Evolutionary conservation across 352 stramenopile genomes (phyloP).

Genomic region (Phytophthora pinifolia): DNA sequence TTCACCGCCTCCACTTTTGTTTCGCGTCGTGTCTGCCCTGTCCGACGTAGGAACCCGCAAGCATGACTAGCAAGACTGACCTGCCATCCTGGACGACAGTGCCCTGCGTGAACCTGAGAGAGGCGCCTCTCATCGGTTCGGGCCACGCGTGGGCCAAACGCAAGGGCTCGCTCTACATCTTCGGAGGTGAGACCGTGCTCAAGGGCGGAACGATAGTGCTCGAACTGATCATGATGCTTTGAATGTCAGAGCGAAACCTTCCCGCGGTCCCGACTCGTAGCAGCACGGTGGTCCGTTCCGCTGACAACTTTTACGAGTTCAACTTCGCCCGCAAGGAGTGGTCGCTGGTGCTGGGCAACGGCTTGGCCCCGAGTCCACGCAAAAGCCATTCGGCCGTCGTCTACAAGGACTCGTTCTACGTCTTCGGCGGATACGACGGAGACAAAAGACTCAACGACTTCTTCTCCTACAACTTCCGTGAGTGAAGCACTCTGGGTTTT

Average conservation of each 20-base stretch:
- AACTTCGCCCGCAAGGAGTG: constrained; percentile 82
- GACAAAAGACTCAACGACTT: constrained; percentile 93
- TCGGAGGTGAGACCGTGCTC: constrained; percentile 58
- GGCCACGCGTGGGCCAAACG: constrained; percentile 91
- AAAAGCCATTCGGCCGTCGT: constrained; percentile 93
- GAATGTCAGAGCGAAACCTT: constrained; percentile 23
- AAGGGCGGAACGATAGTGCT: constrained; percentile 11
- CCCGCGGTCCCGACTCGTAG: constrained; percentile 16
- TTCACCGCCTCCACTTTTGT: constrained; percentile 17
- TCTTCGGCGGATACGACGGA: constrained; percentile 95
- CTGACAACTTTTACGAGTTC: constrained; percentile 94
- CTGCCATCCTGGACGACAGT: constrained; percentile 67
- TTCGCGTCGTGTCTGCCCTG: constrained; percentile 16
- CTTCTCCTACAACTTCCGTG: constrained; percentile 94
- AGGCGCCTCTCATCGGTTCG: constrained; percentile 87
- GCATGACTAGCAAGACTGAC: constrained; percentile 33
- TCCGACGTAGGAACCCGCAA: constrained; percentile 17
- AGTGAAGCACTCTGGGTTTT: constrained; percentile 6
- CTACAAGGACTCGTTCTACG: constrained; percentile 92
- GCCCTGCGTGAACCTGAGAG: constrained; percentile 67
- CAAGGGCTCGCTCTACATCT: constrained; percentile 93
- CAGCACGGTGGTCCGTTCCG: constrained; percentile 34
- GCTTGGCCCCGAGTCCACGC: constrained; percentile 78
- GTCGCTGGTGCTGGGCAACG: constrained; percentile 58
- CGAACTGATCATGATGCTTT: constrained; percentile 5